Evolutionary conservation across 2,329 filamentous ascomycete species (phyloP), one percentile per base, ranked within the genome.

Genomic region (Sporothrix globosa): DNA sequence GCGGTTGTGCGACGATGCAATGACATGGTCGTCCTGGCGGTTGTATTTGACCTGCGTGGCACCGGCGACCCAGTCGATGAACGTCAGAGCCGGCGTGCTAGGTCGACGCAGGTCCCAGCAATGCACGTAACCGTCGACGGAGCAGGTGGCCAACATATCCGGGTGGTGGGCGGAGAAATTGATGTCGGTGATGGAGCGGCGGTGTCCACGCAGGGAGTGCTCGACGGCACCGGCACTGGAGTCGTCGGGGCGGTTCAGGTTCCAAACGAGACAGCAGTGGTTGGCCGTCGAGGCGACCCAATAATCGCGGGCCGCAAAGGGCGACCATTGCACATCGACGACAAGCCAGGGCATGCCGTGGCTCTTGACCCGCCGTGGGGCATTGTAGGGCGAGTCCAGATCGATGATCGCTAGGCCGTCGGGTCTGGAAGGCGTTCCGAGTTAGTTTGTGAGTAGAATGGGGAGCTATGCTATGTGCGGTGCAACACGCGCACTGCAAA

Each of bases 1-100:
- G 24, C 90, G 89, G 79, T 97, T 93, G 81, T 97, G 95, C 13
- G 94, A 93, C 41, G 94, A 97, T 24, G 95, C 95, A 63, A 97
- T 83, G 39, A 97, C 89, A 77, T 96, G 88, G n/a, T 91, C 85
- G 76, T 97, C 89, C 77, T 95, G 92, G 34, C 94, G 88, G 77
- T 94, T 97, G 85, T 92, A 97, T 80, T 97, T 97, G 73, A 97
- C 94, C 78, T 97, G 95, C 0, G 94, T 97, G 13, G 93, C 94
- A 54, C 94, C 94, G 41, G 93, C 93, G 77, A 93, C 92, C 92
- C 93, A 97, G 81, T 97, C 93, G 72, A 91, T 95, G 77, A 96
- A 97, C 0, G 90, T 92, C 70, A 94, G 84, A 11, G 88, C 91
- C 9, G 93, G 92, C 74, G 90, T 87, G 54, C 86, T 85, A 0